phyloP scores from a whole-genome alignment of 768 basidiomycete genomes.

The Suillus discolor region DNA sequence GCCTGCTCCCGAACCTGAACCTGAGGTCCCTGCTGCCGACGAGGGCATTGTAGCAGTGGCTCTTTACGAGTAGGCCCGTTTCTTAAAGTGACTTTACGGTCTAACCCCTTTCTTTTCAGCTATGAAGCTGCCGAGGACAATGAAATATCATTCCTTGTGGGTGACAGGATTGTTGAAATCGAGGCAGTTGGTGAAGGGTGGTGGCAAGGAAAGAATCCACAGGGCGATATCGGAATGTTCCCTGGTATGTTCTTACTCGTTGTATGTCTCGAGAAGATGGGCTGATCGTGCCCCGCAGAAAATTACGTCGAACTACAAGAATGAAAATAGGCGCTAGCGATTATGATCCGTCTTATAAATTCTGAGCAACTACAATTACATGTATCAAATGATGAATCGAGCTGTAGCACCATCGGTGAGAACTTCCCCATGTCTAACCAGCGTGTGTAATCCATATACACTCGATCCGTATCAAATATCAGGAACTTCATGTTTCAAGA shows the following conservation, averaged over 20 bases:
- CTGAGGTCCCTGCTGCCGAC: conserved; percentile 47
- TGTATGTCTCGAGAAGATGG: not conserved
- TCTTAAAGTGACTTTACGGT: not conserved
- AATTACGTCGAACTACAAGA: conserved; percentile 12
- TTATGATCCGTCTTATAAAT: not conserved
- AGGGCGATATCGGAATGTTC: conserved; percentile 69
- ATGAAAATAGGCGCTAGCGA: not conserved
- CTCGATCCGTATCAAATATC: conserved; percentile 31
- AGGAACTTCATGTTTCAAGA: conserved; percentile 59
- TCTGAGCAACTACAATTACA: not conserved
- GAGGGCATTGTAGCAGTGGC: conserved; percentile 66
- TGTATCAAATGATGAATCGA: conserved; percentile 2
- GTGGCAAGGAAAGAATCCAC: conserved; percentile 72
- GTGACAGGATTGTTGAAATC: conserved; percentile 77
- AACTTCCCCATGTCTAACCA: not conserved
- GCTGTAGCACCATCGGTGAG: not conserved
- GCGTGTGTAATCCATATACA: not conserved
- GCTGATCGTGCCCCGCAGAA: not conserved
- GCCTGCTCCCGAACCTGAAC: conserved; percentile 47
- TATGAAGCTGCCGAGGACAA: conserved; percentile 93
- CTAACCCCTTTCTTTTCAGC: conserved; percentile 39
- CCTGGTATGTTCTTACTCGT: conserved; percentile 53
- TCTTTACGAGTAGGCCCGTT: conserved; percentile 63
- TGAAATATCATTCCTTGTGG: conserved; percentile 83
- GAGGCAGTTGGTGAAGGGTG: conserved; percentile 86